Evolutionary conservation across 768 basidiomycete species (phyloP).

Genomic region (Albatrellus ellisii): DNA sequence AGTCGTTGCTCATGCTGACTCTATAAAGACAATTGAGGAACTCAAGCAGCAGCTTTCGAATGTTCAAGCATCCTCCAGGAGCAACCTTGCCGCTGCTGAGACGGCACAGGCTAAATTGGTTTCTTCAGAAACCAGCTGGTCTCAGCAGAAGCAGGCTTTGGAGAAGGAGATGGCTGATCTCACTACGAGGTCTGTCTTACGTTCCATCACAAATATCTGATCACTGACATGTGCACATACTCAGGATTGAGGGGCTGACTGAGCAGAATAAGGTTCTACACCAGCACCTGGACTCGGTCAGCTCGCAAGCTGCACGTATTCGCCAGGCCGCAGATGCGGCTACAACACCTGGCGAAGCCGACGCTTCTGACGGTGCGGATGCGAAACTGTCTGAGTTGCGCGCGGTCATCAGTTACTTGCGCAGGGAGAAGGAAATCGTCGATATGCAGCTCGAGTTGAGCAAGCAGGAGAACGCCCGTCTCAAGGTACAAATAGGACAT

Average conservation of each 20-base stretch:
- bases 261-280: slow-evolving; percentile 70
- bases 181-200: slow-evolving; percentile 40
- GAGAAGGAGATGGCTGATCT: slow-evolving; percentile 71
- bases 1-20: slow-evolving; percentile 75
- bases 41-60: slow-evolving; percentile 49
- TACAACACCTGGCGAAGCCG: slow-evolving; percentile 27
- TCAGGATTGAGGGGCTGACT: slow-evolving; percentile 58
- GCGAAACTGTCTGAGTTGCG: slow-evolving; percentile 61
- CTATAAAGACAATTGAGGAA: slow-evolving; percentile 56
- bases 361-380: slow-evolving; percentile 38
- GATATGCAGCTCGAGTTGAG: slow-evolving; percentile 78
- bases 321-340: slow-evolving; percentile 51
- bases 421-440: slow-evolving; percentile 87
- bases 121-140: slow-evolving; percentile 70
- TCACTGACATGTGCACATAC: not conserved
- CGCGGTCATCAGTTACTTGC: slow-evolving; percentile 66
- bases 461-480: slow-evolving; percentile 60
- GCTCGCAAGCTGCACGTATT: slow-evolving; percentile 71
- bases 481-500: slow-evolving; percentile 68
- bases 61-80: slow-evolving; percentile 39
- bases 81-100: slow-evolving; percentile 48
- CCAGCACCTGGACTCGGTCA: slow-evolving; percentile 76
- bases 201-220: not conserved
- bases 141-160: slow-evolving; percentile 59
- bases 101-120: slow-evolving; percentile 63